A percentile compares a stretch with the other conserved stretches of the same genome.
Evolutionary conservation across 108 stramenopile species (phyloP).

Genomic region (Nitzschia sp.): DNA sequence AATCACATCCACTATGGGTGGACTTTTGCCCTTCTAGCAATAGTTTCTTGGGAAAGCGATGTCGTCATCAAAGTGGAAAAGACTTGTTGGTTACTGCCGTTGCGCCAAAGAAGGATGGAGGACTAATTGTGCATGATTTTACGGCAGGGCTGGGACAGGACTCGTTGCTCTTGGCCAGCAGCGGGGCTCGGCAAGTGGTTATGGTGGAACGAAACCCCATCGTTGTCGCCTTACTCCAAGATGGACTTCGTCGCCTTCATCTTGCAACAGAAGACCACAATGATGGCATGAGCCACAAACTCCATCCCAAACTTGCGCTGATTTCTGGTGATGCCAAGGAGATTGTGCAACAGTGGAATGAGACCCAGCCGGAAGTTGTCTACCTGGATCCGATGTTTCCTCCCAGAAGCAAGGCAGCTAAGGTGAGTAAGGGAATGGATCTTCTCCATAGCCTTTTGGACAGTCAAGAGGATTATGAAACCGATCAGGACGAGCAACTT

Average conservation of each 20-base stretch:
- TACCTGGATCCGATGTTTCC: conserved; percentile 92
- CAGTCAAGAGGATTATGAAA: conserved; percentile 26
- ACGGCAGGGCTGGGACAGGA: conserved; percentile 87
- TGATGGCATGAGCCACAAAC: not conserved
- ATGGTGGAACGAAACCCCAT: conserved; percentile 83
- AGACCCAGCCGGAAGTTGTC: conserved; percentile 32
- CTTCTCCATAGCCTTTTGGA: conserved; percentile 74
- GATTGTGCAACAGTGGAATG: not conserved
- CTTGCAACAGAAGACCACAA: conserved; percentile 14
- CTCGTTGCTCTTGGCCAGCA: conserved; percentile 56
- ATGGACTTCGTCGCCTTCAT: conserved; percentile 65
- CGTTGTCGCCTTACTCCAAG: conserved; percentile 59
- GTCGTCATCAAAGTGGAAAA: conserved; percentile 31
- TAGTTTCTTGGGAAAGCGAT: conserved; percentile 52
- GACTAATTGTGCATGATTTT: conserved; percentile 61
- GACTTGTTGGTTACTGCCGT: conserved; percentile 67
- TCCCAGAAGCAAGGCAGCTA: conserved; percentile 62
- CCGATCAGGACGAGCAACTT: conserved; percentile 49
- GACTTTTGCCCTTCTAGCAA: conserved; percentile 62
- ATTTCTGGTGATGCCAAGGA: conserved; percentile 52
- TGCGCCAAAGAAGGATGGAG: conserved; percentile 37
- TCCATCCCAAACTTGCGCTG: conserved; percentile 44
- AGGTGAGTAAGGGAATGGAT: conserved; percentile 84
- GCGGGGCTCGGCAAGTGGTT: conserved; percentile 36
- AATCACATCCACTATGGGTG: conserved; percentile 40